Evolutionary conservation across 371 early-diverging fungal genomes (phyloP).

Genomic region (Actinomucor elegans): DNA sequence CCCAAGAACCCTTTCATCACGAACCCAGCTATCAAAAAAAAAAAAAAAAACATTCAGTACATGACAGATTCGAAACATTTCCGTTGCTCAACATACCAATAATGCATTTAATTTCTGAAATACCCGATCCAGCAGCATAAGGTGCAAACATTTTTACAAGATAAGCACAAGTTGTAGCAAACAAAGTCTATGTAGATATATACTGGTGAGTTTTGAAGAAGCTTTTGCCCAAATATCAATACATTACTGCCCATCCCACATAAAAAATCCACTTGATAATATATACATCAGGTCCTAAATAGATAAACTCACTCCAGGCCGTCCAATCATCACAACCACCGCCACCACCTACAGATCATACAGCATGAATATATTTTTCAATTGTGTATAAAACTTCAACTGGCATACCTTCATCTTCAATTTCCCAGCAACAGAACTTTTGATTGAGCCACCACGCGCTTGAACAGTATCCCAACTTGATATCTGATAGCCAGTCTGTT

Average conservation of each 20-base stretch:
- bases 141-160: conserved; percentile 75
- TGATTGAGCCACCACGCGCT: conserved; percentile 92
- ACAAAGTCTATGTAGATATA: conserved; percentile 45
- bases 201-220: neutral
- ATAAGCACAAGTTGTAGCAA: conserved; percentile 58
- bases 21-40: conserved; percentile 66
- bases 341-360: neutral
- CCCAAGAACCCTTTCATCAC: conserved; percentile 90
- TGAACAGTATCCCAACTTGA: conserved; percentile 85
- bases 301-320: conserved; percentile 51
- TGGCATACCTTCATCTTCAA: conserved; percentile 51
- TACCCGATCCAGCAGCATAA: conserved; percentile 94
- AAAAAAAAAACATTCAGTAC: neutral
- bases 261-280: conserved; percentile 64
- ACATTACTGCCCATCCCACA: conserved; percentile 58
- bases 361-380: neutral
- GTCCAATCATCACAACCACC: conserved; percentile 54
- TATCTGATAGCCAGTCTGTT: conserved; percentile 84
- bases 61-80: neutral
- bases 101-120: conserved; percentile 96
- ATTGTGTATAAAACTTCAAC: neutral
- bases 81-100: conserved; percentile 55
- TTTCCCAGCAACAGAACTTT: conserved; percentile 95
- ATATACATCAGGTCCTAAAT: conserved; percentile 40
- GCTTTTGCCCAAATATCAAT: too few species aligned